Base-by-base conservation (phyloP, 2,329 filamentous ascomycete genomes). In the Mollisia scopiformis region DNA sequence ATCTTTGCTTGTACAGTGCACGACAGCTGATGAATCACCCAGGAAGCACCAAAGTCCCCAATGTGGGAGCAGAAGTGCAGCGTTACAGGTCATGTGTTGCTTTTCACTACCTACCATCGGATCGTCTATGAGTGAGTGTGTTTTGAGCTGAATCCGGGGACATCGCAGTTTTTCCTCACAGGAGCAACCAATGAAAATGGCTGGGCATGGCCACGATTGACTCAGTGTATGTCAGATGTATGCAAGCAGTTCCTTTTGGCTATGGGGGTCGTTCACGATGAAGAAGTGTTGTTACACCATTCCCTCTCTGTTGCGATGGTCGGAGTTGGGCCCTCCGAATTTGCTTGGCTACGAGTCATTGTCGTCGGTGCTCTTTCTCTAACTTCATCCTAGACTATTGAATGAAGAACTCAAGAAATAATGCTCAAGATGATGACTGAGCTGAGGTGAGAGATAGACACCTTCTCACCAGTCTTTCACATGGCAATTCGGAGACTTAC, bases 291-390 rank as follows among this genome's bases (percentile, higher is more conserved):
- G 6, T n/a, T 3, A 19, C n/a, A 19, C n/a, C 39, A 43, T 43
- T 23, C 39, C 5, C 8, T 43, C 39, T 43, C 39, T 43, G 3
- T 1, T 21, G 39, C 16, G 14, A 8, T 39, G 7, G 10, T 16
- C 14, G 41, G 41, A 46, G 19, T 14, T 25, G 8, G 10, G 19
- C 19, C 16, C 21, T 16, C 41, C 41, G 41, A 39, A 19, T 47
- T n/a, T 47, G 43, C 43, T 47, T 47, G 43, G 43, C 43, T 11
- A 28, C 23, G 43, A 46, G 41, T 46, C 41, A 47, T 47, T 47
- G 43, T 11, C 39, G 13, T 13, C 43, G 23, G 43, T 23, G 11
- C 16, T 27, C 28, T 21, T 27, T 14, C n/a, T 14, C n/a, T 25
- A 47, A 27, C 43, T 47, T 23, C 43, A 25, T 16, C 13, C n/a